Evolutionary conservation across 805 yeast species (phyloP), one percentile per base, ranked within the genome.

Genomic region (Candida ficus): DNA sequence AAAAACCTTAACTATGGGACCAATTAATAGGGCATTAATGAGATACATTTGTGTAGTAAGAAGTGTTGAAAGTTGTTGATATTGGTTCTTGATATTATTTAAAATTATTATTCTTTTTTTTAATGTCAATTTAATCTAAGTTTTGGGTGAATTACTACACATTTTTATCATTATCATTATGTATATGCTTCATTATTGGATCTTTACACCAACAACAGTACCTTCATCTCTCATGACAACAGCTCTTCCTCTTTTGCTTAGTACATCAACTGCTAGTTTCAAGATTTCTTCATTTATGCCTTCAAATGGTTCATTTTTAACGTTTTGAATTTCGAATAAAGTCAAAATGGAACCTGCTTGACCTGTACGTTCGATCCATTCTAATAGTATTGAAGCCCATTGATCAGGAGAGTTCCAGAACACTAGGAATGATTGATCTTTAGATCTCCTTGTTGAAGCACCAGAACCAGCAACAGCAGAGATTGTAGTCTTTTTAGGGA

Each of bases 301-400:
- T 40, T 70, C 70, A 50, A 90, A 80, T 33, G 75, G 82, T 52
- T 79, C 77, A 5, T 70, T 67, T 2, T 83, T 91, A 39, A 85
- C 82, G 42, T 76, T 74, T 0, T 81, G 67, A 28, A 91, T 58
- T 61, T 91, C 98, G 59, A 85, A 89, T 13, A 89, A 60, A 0
- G 98, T 91, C 38, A 91, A 63, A 2, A 91, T 82, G 1, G 82
- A 68, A 6, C 86, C 85, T 39, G 72, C 65, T 54, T 88, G 95
- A 0, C 96, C 96, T 0, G 91, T 76, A 17, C 68, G 64, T 39
- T 84, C 90, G n/a, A 78, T 63, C 90, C 86, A 75, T 55, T 80
- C 83, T 56, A 76, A 56, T 37, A 90, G 52, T 49, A 68, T 53
- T 36, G 76, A 64, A 29, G 79, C 76, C 93, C 96, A 73, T 49